phyloP scores from a whole-genome alignment of 2,329 filamentous ascomycete genomes.

The Cadophora gregata region DNA sequence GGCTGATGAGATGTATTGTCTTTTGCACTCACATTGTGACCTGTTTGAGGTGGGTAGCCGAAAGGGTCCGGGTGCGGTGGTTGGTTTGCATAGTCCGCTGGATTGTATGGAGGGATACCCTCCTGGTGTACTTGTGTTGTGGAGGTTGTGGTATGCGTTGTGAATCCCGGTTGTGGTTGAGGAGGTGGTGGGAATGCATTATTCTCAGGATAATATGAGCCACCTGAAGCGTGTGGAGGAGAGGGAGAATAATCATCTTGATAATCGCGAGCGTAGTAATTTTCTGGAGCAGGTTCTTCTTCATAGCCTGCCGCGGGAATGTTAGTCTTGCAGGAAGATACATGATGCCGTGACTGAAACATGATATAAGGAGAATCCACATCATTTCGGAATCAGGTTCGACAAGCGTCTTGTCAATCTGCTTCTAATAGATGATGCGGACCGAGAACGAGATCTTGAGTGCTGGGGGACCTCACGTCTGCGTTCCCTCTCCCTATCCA shows the following conservation, averaged over 20 bases:
- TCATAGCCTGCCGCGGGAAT: constrained; percentile 40
- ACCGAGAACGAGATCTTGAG: constrained; percentile 43
- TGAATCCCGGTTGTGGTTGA: constrained; percentile 31
- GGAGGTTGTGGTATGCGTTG: constrained; percentile 37
- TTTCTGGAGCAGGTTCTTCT: constrained; percentile 38
- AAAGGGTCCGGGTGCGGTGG: constrained; percentile 34
- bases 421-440: constrained; percentile 41
- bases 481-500: constrained; percentile 45
- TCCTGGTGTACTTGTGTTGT: constrained; percentile 36
- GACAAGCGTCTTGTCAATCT: constrained; percentile 41
- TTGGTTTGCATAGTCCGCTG: constrained; percentile 41
- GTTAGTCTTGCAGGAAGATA: constrained; percentile 32
- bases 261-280: constrained; percentile 41
- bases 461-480: constrained; percentile 45
- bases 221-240: constrained; percentile 44
- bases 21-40: constrained; percentile 45
- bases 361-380: constrained; percentile 23
- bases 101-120: constrained; percentile 42
- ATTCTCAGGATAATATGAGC: constrained; percentile 41
- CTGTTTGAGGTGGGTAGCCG: constrained; percentile 37
- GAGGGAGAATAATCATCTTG: constrained; percentile 44
- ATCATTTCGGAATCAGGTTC: constrained; percentile 42
- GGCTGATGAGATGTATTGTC: constrained; percentile 29
- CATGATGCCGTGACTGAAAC: constrained; percentile 30
- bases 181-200: constrained; percentile 38